phyloP scores from a whole-genome alignment of 768 basidiomycete species.

The Fibroporia radiculosa region DNA sequence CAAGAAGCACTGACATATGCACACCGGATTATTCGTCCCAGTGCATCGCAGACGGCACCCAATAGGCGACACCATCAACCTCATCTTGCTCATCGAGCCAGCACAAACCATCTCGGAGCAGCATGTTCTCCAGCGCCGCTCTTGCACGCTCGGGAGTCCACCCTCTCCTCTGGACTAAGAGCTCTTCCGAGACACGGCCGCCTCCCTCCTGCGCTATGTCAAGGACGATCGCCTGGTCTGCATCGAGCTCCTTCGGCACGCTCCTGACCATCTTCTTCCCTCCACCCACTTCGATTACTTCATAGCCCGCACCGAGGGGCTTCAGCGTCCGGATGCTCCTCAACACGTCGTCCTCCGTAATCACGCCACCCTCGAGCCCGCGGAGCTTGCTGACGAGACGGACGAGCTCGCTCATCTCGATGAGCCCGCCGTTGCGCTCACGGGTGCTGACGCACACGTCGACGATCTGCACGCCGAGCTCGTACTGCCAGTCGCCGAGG shows the following conservation, averaged over 20 bases:
- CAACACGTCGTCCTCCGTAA: constrained; percentile 82
- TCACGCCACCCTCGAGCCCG: constrained; percentile 53
- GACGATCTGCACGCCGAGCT: constrained; percentile 92
- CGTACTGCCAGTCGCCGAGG: constrained; percentile 92
- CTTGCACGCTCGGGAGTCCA: constrained; percentile 78
- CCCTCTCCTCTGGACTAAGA: constrained; percentile 49
- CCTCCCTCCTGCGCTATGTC: constrained; percentile 62
- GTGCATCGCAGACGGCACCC: constrained; percentile 82
- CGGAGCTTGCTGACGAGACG: constrained; percentile 71
- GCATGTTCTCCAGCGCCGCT: constrained; percentile 82
- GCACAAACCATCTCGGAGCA: constrained; percentile 82
- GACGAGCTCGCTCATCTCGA: constrained; percentile 82
- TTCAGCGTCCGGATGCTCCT: constrained; percentile 81
- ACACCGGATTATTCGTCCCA: constrained; percentile 63
- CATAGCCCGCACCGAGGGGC: constrained; percentile 89
- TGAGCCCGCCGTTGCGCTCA: constrained; percentile 86
- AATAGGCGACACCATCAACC: constrained; percentile 58
- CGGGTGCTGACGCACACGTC: constrained; percentile 86
- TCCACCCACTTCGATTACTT: constrained; percentile 65
- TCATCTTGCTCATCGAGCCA: constrained; percentile 94
- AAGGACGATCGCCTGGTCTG: constrained; percentile 79
- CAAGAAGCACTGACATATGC: too few species aligned
- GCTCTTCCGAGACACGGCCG: constrained; percentile 62
- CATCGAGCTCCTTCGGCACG: constrained; percentile 85
- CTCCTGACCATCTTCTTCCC: constrained; percentile 77